A percentile compares a stretch with the other conserved stretches of the same genome.
Evolutionary conservation across 768 basidiomycete genomes (phyloP).

Genomic region (Clavulina sp.): DNA sequence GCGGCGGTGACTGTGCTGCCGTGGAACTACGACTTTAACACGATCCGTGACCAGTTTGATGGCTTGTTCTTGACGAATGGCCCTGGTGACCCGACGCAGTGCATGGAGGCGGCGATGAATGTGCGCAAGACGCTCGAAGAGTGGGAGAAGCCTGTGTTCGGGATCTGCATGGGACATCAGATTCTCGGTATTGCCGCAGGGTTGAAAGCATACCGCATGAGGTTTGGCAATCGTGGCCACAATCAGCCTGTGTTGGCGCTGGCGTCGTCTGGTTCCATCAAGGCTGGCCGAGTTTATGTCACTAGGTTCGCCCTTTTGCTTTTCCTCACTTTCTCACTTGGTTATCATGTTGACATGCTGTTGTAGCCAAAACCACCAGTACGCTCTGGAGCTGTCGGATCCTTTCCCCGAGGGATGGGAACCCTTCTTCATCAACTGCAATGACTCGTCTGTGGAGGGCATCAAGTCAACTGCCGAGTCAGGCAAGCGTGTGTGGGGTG

Average conservation of each 20-base stretch:
- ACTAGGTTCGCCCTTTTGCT: slow-evolving; percentile 43
- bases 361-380: slow-evolving; percentile 86
- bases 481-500: slow-evolving; percentile 89
- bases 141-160: slow-evolving; percentile 90
- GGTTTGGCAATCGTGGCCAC: slow-evolving; percentile 97
- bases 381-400: slow-evolving; percentile 85
- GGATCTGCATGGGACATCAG: slow-evolving; percentile 99
- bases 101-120: slow-evolving; percentile 66
- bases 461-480: slow-evolving; percentile 87
- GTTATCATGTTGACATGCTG: background rate
- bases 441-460: slow-evolving; percentile 96
- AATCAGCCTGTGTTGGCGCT: slow-evolving; percentile 96
- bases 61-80: slow-evolving; percentile 95
- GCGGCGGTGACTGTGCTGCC: slow-evolving; percentile 91
- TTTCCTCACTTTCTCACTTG: background rate
- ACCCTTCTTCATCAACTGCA: slow-evolving; percentile 99
- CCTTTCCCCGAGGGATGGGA: slow-evolving; percentile 96
- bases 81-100: slow-evolving; percentile 83
- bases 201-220: slow-evolving; percentile 93
- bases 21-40: slow-evolving; percentile 95
- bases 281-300: slow-evolving; percentile 91
- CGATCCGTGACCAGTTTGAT: slow-evolving; percentile 76
- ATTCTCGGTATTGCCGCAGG: slow-evolving; percentile 96
- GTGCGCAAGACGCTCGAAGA: slow-evolving; percentile 68
- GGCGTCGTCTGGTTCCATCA: slow-evolving; percentile 84